Evolutionary conservation across 169 alveolate genomes (phyloP), one percentile per base, ranked within the genome.

Genomic region (Plasmodium fragile): DNA sequence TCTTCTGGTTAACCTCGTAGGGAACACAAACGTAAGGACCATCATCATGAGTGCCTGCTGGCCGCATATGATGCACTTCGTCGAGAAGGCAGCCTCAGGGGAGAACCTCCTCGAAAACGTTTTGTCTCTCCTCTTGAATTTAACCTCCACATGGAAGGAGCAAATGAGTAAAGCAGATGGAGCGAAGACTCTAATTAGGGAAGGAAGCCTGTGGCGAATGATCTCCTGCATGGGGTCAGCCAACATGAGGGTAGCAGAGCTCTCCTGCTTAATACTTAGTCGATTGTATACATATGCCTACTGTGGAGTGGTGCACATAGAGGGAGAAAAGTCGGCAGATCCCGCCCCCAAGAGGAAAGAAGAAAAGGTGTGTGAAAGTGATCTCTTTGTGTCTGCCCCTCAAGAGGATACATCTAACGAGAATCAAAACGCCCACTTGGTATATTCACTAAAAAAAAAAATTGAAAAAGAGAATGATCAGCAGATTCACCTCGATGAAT

Each of bases 101-200:
- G 65, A 25, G 28, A 4, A 28, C 79, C 36, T 73, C 10, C n/a
- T 84, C 11, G 59, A 84, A 41, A 72, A 52, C 55, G 13, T 84
- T 0, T 52, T 84, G 52, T 72, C 84, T 4, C 45, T 84, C 34
- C 3, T 84, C 18, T 52, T 41, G 25, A 84, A 84, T 73, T 73
- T 84, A 84, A 84, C 93, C 11, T 18, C 36, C 2, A 18, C 75
- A 41, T 83, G 92, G 92, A 41, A 55, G 32, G 78, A 52, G 28
- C 83, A 83, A 70, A 6, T 13, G 4, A 16, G 32, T 1, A 13
- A 25, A 13, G 43, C 25, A 7, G 28, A 22, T 4, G 25, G 36
- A 39, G 30, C 6, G 25, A 22, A 30, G 34, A 72, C 34, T 22
- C 49, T 70, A 39, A 43, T 70, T 30, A 70, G 39, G 30, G 32